These are phyloP conservation scores for Nakazawaea holstii DNA, from an alignment of 805 yeast species.

Conservation along the genomic window DNA sequence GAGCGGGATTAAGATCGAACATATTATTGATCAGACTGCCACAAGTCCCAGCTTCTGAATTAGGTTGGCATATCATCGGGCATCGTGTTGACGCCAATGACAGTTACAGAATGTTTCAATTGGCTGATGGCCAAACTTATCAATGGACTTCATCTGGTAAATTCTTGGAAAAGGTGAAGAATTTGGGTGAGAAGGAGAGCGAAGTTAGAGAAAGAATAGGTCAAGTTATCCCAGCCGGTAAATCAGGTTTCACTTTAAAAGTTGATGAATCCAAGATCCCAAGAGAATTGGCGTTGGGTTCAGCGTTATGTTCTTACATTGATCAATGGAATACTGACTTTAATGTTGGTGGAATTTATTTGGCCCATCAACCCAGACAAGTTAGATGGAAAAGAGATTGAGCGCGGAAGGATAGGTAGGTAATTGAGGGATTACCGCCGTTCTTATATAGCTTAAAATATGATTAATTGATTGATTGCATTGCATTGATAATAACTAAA, in stretches of 20 bases:
- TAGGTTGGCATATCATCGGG: conserved; percentile 59
- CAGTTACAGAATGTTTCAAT: conserved; percentile 52
- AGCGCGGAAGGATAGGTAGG: not conserved
- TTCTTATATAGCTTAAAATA: not conserved
- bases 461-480: not conserved
- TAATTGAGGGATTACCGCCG: conserved; percentile 7
- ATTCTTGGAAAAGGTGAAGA: conserved; percentile 50
- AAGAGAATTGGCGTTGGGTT: conserved; percentile 52
- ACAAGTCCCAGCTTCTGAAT: conserved; percentile 42
- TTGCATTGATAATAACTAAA: not conserved
- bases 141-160: conserved; percentile 63
- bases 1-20: conserved; percentile 60
- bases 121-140: conserved; percentile 54
- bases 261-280: conserved; percentile 51
- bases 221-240: conserved; percentile 47
- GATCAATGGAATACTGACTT: conserved; percentile 65
- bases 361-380: conserved; percentile 43
- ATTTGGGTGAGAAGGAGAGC: conserved; percentile 58
- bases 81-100: conserved; percentile 60
- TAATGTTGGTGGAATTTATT: conserved; percentile 62
- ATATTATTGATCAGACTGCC: conserved; percentile 50
- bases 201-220: conserved; percentile 65
- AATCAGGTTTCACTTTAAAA: conserved; percentile 47
- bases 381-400: conserved; percentile 55
- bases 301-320: conserved; percentile 55